Evolutionary conservation across 2,329 filamentous ascomycete species (phyloP), one percentile per base, ranked within the genome.

Genomic region (Claviceps capensis): DNA sequence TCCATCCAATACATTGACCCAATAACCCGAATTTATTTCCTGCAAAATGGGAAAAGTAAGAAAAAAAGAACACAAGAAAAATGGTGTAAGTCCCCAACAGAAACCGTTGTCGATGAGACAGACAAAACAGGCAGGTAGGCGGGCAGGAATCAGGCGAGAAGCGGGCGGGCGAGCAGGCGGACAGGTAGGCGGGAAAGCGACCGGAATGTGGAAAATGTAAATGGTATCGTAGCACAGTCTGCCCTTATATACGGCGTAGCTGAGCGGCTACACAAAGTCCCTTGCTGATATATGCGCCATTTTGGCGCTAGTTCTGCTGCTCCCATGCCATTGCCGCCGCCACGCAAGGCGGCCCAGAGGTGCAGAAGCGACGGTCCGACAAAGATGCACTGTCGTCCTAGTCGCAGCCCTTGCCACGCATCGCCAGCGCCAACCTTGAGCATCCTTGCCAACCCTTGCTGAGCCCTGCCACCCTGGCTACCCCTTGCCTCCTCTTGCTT

Each of bases 1-100:
- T 64, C 66, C 67, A 63, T 64, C 65, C 66, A 50, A 67, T 48
- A 48, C 47, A 68, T 66, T 66, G 60, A 61, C 63, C 64, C 62
- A 57, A 45, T 47, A 62, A 62, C 56, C 63, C 61, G 58, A 60
- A 34, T 9, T 60, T 56, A 46, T 43, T 45, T 48, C 47, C 23
- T 46, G 43, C 8, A 14, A 47, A 36, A 36, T 46, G 26, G 34
- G 49, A 57, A 51, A 51, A 55, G 55, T 55, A 57, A 59, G 59
- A 59, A 58, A 53, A 58, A 47, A 53, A 48, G 47, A 49, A 48
- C 42, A 47, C 16, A 48, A 30, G n/a, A 49, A 34, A 34, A 30
- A 51, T 19, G 13, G 40, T 30, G 9, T 13, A 50, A 34, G 30
- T 34, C 30, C 11, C 23, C 30, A n/a, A 40, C 38, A 36, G 6